Evolutionary conservation across 805 yeast species (phyloP).

Genomic region (Isabelozyma heimii): DNA sequence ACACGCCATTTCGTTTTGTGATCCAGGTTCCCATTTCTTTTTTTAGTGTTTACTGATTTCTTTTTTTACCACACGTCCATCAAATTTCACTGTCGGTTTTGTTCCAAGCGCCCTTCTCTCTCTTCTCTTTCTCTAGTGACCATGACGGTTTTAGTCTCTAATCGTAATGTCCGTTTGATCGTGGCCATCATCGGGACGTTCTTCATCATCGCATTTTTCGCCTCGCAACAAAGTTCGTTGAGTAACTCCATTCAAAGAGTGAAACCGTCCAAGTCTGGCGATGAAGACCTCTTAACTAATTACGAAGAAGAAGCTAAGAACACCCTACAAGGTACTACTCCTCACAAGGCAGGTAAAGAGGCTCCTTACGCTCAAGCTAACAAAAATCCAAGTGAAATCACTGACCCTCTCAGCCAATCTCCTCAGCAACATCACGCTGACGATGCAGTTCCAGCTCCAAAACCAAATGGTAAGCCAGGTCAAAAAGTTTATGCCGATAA

Average conservation of each 20-base stretch:
- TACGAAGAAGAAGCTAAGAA: conserved; percentile 20
- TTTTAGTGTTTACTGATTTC: not conserved
- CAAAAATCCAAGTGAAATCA: conserved; percentile 3
- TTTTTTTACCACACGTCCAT: not conserved
- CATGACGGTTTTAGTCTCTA: conserved; percentile 25
- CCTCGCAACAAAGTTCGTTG: conserved; percentile 41
- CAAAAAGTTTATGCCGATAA: not conserved
- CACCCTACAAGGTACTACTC: conserved; percentile 28
- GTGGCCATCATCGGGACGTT: conserved; percentile 51
- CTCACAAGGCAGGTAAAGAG: conserved; percentile 28
- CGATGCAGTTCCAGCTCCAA: conserved; percentile 8
- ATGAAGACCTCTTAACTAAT: conserved; percentile 11
- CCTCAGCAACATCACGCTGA: conserved; percentile 7
- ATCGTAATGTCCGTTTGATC: conserved; percentile 51
- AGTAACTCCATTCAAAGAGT: conserved; percentile 29
- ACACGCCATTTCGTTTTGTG: not conserved
- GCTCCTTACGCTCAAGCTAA: conserved; percentile 29
- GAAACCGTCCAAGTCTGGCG: conserved; percentile 21
- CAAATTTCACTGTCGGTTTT: not conserved
- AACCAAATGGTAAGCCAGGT: conserved; percentile 6
- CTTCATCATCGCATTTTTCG: conserved; percentile 48
- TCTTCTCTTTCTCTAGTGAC: not conserved
- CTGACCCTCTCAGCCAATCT: conserved; percentile 2
- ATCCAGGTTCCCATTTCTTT: not conserved
- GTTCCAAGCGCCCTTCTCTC: not conserved